Conservation (phyloP, 2,329 filamentous ascomycete genomes). For the Aspergillus awamori region DNA sequence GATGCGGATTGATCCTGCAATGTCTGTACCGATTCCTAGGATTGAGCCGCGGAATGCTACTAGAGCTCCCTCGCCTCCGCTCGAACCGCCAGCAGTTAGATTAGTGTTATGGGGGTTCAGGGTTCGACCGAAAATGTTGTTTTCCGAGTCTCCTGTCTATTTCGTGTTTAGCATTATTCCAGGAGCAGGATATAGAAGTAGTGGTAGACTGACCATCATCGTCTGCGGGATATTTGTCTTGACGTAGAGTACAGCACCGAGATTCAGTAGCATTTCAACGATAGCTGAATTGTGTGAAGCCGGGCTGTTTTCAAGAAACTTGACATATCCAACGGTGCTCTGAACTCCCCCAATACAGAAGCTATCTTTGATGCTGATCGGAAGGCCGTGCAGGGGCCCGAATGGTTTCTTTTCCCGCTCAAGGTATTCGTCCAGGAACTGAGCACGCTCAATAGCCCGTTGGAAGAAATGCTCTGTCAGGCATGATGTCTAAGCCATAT, state of each 20-base stretch:
- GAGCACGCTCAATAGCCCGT: conserved; percentile 52
- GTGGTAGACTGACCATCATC: conserved; percentile 21
- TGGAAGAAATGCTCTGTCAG: conserved; percentile 59
- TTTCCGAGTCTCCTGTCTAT: conserved; percentile 50
- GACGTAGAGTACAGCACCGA: conserved; percentile 66
- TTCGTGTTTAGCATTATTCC: background rate
- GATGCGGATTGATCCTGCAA: conserved; percentile 51
- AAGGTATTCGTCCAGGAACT: conserved; percentile 51
- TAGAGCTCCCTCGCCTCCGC: conserved; percentile 66
- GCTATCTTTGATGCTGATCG: conserved; percentile 57
- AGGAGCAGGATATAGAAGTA: background rate
- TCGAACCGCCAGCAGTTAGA: conserved; percentile 64
- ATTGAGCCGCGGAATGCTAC: conserved; percentile 60
- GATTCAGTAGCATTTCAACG: conserved; percentile 58
- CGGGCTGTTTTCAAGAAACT: conserved; percentile 61
- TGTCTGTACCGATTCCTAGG: conserved; percentile 64
- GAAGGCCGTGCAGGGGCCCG: conserved; percentile 66
- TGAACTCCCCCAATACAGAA: conserved; percentile 55
- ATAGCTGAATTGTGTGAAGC: conserved; percentile 55
- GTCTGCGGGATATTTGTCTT: conserved; percentile 71
- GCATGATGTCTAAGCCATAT: conserved; percentile 39
- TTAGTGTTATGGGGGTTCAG: conserved; percentile 64
- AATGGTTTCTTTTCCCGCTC: conserved; percentile 45
- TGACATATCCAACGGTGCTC: conserved; percentile 60
- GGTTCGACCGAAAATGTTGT: conserved; percentile 63